Conservation (phyloP, 352 stramenopile genomes). For the Stramenopiles sp. region DNA sequence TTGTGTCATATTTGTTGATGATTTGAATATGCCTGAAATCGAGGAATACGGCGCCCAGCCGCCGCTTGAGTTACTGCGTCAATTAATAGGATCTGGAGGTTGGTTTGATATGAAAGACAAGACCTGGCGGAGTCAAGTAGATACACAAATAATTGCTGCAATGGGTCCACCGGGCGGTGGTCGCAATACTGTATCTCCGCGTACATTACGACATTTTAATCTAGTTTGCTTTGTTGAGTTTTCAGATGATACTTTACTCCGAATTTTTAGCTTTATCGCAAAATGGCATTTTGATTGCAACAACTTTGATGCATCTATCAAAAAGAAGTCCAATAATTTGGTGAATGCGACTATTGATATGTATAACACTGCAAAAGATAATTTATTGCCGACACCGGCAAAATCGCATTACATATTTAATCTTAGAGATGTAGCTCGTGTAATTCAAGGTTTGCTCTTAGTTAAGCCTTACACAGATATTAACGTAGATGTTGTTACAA, state of each 20-base stretch:
- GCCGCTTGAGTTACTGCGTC: constrained; percentile 61
- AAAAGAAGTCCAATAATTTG: constrained; percentile 20
- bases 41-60: constrained; percentile 72
- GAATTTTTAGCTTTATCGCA: constrained; percentile 68
- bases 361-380: constrained; percentile 50
- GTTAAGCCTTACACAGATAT: constrained; percentile 49
- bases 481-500: constrained; percentile 18
- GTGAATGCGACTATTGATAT: constrained; percentile 23
- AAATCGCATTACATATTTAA: constrained; percentile 88
- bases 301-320: constrained; percentile 16
- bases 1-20: constrained; percentile 65
- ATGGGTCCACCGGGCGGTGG: constrained; percentile 66
- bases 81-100: constrained; percentile 68
- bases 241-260: constrained; percentile 25
- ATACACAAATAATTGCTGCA: constrained; percentile 47
- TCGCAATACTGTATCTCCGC: constrained; percentile 48
- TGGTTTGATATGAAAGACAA: constrained; percentile 68
- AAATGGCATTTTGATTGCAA: constrained; percentile 31
- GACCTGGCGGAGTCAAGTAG: constrained; percentile 48
- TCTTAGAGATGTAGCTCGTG: constrained; percentile 57
- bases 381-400: constrained; percentile 50
- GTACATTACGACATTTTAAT: constrained; percentile 61
- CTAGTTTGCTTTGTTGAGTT: constrained; percentile 49
- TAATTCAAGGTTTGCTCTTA: constrained; percentile 42
- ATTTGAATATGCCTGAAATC: constrained; percentile 75